These are phyloP conservation scores for Chiua sp. DNA, from an alignment of 1,284 basidiomycete genomes.

Conservation along the genomic window DNA sequence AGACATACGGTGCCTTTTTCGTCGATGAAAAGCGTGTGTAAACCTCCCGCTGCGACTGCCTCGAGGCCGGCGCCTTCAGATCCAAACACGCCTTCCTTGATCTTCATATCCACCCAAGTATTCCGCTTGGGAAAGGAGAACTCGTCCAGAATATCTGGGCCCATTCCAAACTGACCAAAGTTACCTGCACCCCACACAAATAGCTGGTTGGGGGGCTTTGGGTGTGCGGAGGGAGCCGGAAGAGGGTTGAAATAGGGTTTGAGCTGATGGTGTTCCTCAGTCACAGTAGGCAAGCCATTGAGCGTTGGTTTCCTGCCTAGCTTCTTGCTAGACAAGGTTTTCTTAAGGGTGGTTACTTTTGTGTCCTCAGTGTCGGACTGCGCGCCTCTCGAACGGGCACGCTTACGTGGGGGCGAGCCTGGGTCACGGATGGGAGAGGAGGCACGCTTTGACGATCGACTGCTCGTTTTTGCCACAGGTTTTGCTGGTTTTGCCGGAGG, in stretches of 20 bases:
- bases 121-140: conserved; percentile 75
- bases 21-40: conserved; percentile 87
- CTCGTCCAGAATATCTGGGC: conserved; percentile 71
- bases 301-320: conserved; percentile 40
- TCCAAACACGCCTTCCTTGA: conserved; percentile 70
- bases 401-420: conserved; percentile 51
- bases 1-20: conserved; percentile 80
- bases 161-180: conserved; percentile 89
- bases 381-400: conserved; percentile 40
- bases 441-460: conserved; percentile 45
- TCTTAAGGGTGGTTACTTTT: conserved; percentile 27
- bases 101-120: conserved; percentile 65
- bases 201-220: conserved; percentile 65
- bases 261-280: conserved; percentile 40
- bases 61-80: conserved; percentile 76
- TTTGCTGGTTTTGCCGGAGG: conserved; percentile 43
- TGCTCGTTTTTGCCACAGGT: conserved; percentile 29
- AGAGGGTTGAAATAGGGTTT: conserved; percentile 67
- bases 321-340: conserved; percentile 31
- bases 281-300: conserved; percentile 42
- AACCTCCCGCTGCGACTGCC: conserved; percentile 77
- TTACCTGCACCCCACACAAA: conserved; percentile 89
- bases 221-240: conserved; percentile 54
- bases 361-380: conserved; percentile 35
- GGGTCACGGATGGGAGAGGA: conserved; percentile 34